Conservation (phyloP, 2,329 filamentous ascomycete species). For the Ceratocystis colombiana region DNA sequence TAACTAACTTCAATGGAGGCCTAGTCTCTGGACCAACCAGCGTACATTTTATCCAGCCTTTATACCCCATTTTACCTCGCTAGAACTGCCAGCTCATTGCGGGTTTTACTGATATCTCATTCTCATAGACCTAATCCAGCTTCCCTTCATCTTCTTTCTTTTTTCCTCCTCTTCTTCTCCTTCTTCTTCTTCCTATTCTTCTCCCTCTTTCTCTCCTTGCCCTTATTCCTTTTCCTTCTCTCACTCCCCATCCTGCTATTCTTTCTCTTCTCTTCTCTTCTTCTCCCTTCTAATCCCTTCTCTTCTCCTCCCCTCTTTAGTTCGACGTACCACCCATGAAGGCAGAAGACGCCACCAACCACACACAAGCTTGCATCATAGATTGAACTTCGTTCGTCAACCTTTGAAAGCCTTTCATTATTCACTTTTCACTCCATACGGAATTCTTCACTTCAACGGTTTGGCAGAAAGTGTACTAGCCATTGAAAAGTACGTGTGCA, state of each 20-base stretch:
- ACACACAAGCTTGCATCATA: background rate
- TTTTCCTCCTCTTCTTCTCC: background rate
- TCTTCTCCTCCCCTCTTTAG: background rate
- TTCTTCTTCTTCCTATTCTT: background rate
- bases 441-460: background rate
- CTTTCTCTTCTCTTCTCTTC: background rate
- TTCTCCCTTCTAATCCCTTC: background rate
- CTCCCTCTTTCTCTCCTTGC: too few relatives aligned
- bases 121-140: background rate
- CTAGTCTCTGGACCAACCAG: background rate
- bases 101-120: slow-evolving; percentile 10
- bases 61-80: slow-evolving; percentile 9
- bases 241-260: too few relatives aligned
- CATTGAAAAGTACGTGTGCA: slow-evolving; percentile 16
- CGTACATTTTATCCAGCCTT: background rate
- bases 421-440: background rate
- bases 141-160: background rate
- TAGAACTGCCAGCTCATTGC: slow-evolving; percentile 11
- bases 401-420: background rate
- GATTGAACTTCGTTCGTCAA: background rate
- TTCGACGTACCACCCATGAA: background rate
- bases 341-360: background rate
- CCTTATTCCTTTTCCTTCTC: too few relatives aligned
- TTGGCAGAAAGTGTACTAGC: background rate
- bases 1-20: background rate